Evolutionary conservation across 2,329 filamentous ascomycete species (phyloP).

Genomic region (Gnomoniopsis sp.): DNA sequence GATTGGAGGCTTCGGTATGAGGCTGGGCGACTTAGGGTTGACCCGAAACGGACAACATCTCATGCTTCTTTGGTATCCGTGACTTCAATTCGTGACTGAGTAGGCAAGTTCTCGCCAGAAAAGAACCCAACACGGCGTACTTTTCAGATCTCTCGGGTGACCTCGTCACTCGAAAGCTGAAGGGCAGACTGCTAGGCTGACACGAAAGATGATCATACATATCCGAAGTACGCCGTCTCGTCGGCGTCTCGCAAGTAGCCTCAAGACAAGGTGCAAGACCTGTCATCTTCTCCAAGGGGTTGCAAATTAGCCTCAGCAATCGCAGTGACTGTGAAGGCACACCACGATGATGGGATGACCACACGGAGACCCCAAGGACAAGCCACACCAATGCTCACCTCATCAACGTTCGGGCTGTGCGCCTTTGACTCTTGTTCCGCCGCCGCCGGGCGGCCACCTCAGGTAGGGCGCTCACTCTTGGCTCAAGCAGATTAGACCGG

Average conservation of each 20-base stretch:
- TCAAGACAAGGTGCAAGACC: conserved; percentile 25
- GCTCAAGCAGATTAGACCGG: conserved; percentile 16
- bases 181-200: too few species aligned
- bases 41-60: too few species aligned
- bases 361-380: background rate
- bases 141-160: conserved; percentile 23
- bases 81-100: background rate
- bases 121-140: conserved; percentile 1
- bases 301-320: conserved; percentile 40
- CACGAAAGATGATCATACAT: too few species aligned
- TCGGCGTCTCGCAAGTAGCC: conserved; percentile 25
- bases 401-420: background rate
- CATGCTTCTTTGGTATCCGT: background rate
- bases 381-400: background rate
- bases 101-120: background rate
- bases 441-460: conserved; percentile 26
- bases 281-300: conserved; percentile 32
- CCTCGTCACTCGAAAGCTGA: conserved; percentile 18
- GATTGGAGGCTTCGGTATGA: background rate
- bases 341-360: background rate
- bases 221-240: background rate
- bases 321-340: conserved; percentile 37
- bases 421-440: background rate
- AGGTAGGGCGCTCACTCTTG: conserved; percentile 18
- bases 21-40: background rate